Evolutionary conservation across 306 rosid species (phyloP), one percentile per base, ranked within the genome.

Genomic region (Glycine soja): DNA sequence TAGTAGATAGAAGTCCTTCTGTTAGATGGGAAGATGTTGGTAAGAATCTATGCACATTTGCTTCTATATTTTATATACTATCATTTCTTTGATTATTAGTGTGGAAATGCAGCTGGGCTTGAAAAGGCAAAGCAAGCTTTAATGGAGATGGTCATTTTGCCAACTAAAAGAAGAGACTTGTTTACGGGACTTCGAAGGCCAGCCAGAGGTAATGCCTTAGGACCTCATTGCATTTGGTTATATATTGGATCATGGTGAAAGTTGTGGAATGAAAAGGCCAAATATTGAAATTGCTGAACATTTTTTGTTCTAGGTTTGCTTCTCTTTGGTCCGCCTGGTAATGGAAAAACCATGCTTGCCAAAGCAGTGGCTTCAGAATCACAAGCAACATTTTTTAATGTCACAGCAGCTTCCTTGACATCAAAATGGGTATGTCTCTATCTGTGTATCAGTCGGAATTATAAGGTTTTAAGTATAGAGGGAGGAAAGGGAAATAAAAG

Each of bases 291-390:
- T 40, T 48, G 42, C 16, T 75, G 45, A 88, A 70, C 70, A 50
- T 70, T 82, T 24, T 24, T 1, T 36, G 66, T 61, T 68, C 81
- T 87, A 95, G 99, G 99, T 74, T 86, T 95, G 87, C 99, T 95
- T 82, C 91, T 95, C 80, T 95, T 95, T 81, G 99, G 99, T 85
- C 99, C 99, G 0, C 99, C 99, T 0, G 99, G 99, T 68, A 95
- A 95, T 88, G 98, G 99, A 65, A 95, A 95, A 87, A 95, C 99
- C 63, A 93, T 95, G 99, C 97, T 95, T 86, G 98, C 99, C 76
- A 93, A 95, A 88, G 99, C 98, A 78, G 97, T 95, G 16, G 99
- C 99, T 77, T 93, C 99, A 75, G 99, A 95, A 87, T 95, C 99
- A 9, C 94, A 89, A 68, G 99, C 98, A 52, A 95, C 99, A 57